Evolutionary conservation across 805 yeast species (phyloP).

Genomic region (Brettanomyces naardenensis): DNA sequence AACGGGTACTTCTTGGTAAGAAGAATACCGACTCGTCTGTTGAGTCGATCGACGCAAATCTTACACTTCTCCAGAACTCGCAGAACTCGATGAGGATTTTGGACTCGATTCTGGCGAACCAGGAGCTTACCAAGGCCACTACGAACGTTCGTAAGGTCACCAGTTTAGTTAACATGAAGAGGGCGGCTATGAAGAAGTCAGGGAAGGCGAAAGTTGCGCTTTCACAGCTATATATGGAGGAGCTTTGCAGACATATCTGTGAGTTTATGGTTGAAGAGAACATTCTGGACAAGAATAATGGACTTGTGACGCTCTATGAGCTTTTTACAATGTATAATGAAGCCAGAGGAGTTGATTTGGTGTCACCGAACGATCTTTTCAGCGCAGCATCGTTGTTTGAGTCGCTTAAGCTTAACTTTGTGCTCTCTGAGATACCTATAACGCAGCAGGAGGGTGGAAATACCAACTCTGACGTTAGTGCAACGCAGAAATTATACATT

Average conservation of each 20-base stretch:
- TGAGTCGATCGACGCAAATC: slow-evolving; percentile 16
- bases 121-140: slow-evolving; percentile 19
- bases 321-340: slow-evolving; percentile 57
- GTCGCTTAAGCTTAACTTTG: slow-evolving; percentile 26
- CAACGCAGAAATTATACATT: slow-evolving; percentile 11
- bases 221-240: slow-evolving; percentile 35
- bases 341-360: slow-evolving; percentile 55
- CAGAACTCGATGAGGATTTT: slow-evolving; percentile 21
- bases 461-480: slow-evolving; percentile 1
- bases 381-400: slow-evolving; percentile 55
- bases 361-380: slow-evolving; percentile 61
- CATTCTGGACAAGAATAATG: slow-evolving; percentile 44
- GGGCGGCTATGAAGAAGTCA: slow-evolving; percentile 3
- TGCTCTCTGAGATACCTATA: slow-evolving; percentile 42
- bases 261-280: slow-evolving; percentile 49
- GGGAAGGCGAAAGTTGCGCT: slow-evolving; percentile 9
- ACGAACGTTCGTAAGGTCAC: slow-evolving; percentile 14
- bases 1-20: slow-evolving; percentile 14
- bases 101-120: slow-evolving; percentile 20
- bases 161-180: slow-evolving; percentile 14
- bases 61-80: slow-evolving; percentile 21
- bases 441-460: not conserved
- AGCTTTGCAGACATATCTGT: slow-evolving; percentile 70
- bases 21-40: slow-evolving; percentile 8
- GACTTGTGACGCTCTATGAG: slow-evolving; percentile 54